phyloP scores from a whole-genome alignment of 148 eudicot species.

The Vaccinium darrowii region DNA sequence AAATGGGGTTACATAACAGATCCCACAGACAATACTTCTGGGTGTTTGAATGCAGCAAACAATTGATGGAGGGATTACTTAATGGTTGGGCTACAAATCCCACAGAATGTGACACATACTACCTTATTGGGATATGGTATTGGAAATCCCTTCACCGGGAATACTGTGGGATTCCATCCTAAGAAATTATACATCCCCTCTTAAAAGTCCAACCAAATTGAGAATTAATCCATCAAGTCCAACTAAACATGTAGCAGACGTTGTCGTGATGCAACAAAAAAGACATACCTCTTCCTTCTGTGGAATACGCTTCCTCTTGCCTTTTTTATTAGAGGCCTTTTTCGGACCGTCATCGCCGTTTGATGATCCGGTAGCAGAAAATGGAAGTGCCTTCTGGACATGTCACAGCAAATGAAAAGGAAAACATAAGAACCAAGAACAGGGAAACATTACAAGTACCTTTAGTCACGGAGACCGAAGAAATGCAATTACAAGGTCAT shows the following conservation, averaged over 20 bases:
- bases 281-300: slow-evolving; percentile 40
- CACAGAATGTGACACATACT: background rate
- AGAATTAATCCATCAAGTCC: background rate
- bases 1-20: background rate
- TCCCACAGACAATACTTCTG: background rate
- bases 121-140: background rate
- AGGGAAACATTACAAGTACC: background rate
- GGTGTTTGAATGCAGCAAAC: background rate
- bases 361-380: slow-evolving; percentile 24
- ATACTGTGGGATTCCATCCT: background rate
- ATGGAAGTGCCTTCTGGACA: slow-evolving; percentile 23
- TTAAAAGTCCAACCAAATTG: background rate
- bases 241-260: background rate
- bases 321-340: slow-evolving; percentile 25
- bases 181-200: background rate
- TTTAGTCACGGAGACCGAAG: background rate
- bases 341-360: slow-evolving; percentile 26
- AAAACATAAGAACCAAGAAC: background rate
- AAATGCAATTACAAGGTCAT: background rate
- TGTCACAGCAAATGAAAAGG: slow-evolving; percentile 6
- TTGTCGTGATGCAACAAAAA: background rate
- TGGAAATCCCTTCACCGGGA: too few relatives aligned
- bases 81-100: background rate
- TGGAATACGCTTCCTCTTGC: slow-evolving; percentile 38
- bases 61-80: background rate